These are phyloP conservation scores for Eutrema japonicum DNA, from an alignment of 345 rosid species.

Conservation along the genomic window DNA sequence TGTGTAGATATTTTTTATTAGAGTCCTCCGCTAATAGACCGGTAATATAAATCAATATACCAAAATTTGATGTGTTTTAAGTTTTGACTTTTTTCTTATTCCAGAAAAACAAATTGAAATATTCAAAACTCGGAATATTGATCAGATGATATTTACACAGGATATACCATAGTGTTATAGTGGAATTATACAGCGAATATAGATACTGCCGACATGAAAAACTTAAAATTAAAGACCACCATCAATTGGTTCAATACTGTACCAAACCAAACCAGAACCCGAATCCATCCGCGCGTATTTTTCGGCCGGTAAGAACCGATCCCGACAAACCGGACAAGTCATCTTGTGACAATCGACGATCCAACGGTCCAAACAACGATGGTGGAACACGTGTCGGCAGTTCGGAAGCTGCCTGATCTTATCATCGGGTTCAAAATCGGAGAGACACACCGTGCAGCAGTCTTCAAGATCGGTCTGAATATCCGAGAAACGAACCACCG, in stretches of 20 bases:
- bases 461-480: slow-evolving; percentile 56
- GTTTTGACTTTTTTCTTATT: too few species aligned
- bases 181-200: slow-evolving; percentile 10
- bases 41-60: too few species aligned
- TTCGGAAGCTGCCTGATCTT: slow-evolving; percentile 57
- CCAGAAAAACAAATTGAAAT: too few species aligned
- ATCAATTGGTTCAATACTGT: not conserved
- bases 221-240: not conserved
- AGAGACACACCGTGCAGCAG: slow-evolving; percentile 78
- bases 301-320: slow-evolving; percentile 53
- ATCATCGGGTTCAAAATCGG: slow-evolving; percentile 61
- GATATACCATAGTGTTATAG: not conserved
- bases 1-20: too few species aligned
- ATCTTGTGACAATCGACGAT: slow-evolving; percentile 56
- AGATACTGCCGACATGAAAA: slow-evolving; percentile 4
- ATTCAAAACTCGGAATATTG: not conserved
- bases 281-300: slow-evolving; percentile 48
- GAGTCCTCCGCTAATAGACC: too few species aligned
- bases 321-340: slow-evolving; percentile 73
- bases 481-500: slow-evolving; percentile 65
- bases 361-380: slow-evolving; percentile 76
- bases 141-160: not conserved
- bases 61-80: too few species aligned
- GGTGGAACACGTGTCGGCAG: slow-evolving; percentile 70
- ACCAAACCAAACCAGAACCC: slow-evolving; percentile 35